Evolutionary conservation across 306 rosid species (phyloP), one percentile per base, ranked within the genome.

Genomic region (Geum urbanum): DNA sequence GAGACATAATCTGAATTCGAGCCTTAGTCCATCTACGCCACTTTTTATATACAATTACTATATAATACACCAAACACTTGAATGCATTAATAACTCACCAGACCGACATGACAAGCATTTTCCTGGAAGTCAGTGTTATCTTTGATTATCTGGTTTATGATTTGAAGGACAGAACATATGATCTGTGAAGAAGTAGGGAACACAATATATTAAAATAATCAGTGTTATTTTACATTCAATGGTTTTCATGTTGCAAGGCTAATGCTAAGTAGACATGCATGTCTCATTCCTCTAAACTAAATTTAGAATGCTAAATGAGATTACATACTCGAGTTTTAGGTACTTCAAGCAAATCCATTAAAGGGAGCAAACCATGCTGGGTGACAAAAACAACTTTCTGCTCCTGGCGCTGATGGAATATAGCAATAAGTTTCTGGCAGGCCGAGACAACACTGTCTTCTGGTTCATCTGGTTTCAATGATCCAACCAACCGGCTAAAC

Each of bases 71-170:
- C 51, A 77, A 76, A 43, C 76, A 71, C 39, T 50, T 67, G 72
- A 69, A 68, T 20, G 47, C 56, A 70, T 7, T 9, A 59, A 49
- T 60, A 84, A 27, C 96, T 86, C 80, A 95, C 99, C 90, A 95
- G 78, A 80, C 99, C 99, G 75, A 95, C 95, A 77, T 91, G 96
- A 77, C 99, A 91, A 3, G 99, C 99, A 64, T 91, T 95, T 83
- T 91, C 99, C 77, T 87, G 99, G 75, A 91, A 91, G 79, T 89
- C 99, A 49, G 85, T 77, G 73, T 89, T 95, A 82, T 91, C 97
- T 68, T 80, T 95, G 72, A 95, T 77, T 65, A 95, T 83, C 85
- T 86, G 99, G 85, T 95, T 95, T 81, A 91, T 77, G 77, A 95
- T 91, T 82, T 95, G 97, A 78, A 95, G 97, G 77, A 91, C 99